Conservation (phyloP, 129 eudicot species). For the Apium graveolens region DNA sequence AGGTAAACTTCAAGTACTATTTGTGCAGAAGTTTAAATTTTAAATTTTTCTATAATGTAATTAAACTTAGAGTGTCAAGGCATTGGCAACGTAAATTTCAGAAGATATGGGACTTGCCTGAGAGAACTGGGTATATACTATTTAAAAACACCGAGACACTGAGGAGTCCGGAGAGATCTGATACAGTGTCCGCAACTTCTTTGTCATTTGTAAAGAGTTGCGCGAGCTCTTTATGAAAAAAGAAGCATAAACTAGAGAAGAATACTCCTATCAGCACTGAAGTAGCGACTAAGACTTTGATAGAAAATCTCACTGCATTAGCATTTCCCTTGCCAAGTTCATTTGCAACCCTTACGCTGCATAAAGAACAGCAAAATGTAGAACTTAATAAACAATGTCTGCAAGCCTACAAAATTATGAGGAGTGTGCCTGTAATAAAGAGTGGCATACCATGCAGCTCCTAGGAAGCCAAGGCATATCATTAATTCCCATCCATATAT, state of each 20-base stretch:
- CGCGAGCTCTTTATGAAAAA: constrained; percentile 49
- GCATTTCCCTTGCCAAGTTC: constrained; percentile 84
- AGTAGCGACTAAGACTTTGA: constrained; percentile 50
- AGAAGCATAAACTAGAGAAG: constrained; percentile 50
- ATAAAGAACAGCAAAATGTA: not conserved
- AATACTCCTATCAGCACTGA: constrained; percentile 52
- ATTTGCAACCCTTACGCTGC: constrained; percentile 76
- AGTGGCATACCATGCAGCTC: constrained; percentile 57
- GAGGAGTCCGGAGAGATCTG: constrained; percentile 53
- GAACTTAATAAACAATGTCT: not conserved
- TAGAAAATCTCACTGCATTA: constrained; percentile 60
- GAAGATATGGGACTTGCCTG: constrained; percentile 40
- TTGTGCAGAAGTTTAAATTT: too few species aligned
- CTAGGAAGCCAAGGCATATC: constrained; percentile 64
- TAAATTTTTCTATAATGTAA: not conserved
- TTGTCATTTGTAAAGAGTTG: constrained; percentile 52
- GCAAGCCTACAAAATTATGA: not conserved
- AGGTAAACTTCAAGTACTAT: not conserved
- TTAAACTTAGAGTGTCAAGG: not conserved
- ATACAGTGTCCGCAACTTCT: constrained; percentile 44
- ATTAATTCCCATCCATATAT: constrained; percentile 50
- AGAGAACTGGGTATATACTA: constrained; percentile 70
- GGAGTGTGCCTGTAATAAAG: not conserved
- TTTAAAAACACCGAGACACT: constrained; percentile 64
- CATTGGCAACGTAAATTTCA: not conserved